Base-by-base conservation (phyloP, 441 rosid genomes). In the Macaranga tanarius region DNA sequence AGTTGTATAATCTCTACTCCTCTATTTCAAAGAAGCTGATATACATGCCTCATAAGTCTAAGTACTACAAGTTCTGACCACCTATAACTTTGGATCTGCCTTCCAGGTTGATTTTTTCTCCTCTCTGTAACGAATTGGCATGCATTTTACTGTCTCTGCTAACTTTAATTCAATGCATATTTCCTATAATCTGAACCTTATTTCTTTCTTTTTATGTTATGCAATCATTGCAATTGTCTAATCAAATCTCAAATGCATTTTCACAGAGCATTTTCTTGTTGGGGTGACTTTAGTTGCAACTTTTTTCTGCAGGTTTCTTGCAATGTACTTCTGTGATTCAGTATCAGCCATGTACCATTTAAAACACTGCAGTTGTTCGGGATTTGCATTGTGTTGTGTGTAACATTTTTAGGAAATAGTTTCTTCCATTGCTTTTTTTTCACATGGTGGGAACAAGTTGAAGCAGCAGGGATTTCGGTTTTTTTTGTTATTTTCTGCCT, bases 401-500 rank as follows among this genome's bases (percentile, higher is more conserved):
- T 34, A 69, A 56, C 19, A 61, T 63, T 42, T 19, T 13, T 23
- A 59, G 60, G 26, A 48, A 66, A 28, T 60, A 47, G 23, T 19
- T 0, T 3, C 26, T 38, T 19, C 25, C 19, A 47, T 34, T 38
- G 22, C 26, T 19, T 70, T 74, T 47, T 4, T 13, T 22, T 13
- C 71, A 54, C 42, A 44, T 23, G 61, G 45, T 25, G 55, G 69
- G 73, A 70, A 71, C 28, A 73, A 22, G 79, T 74, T 54, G 72
- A 70, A 72, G 74, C 45, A 61, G 80, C 77, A 68, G 81, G 40
- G 60, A 70, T 69, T 50, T 64, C 73, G 10, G 2, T 5, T 9
- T 2, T 73, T 74, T 76, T 83, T 62, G 75, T 67, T 51, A 67
- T 52, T 69, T 72, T 75, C 85, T 81, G 79, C 69, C 68, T 75